phyloP scores from a whole-genome alignment of 139 green algal genomes.

The Chlorella sp. region DNA sequence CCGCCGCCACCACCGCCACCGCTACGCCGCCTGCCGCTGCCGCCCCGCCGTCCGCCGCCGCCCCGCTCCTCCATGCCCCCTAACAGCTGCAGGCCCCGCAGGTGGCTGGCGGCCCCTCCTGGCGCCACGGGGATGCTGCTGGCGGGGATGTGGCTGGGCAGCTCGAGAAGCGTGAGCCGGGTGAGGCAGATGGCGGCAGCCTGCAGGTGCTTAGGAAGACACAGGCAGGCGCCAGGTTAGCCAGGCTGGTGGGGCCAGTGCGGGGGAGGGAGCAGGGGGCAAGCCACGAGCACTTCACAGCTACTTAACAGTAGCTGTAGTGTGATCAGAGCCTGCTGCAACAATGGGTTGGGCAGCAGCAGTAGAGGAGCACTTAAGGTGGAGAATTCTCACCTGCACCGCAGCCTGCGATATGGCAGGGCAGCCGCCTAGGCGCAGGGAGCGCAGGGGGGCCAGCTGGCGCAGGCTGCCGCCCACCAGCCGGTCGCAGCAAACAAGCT shows the following conservation, averaged over 20 bases:
- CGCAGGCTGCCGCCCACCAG: background rate
- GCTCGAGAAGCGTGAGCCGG: constrained; percentile 12
- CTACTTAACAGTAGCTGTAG: background rate
- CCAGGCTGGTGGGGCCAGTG: background rate
- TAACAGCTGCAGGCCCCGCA: constrained; percentile 1
- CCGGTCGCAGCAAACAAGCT: constrained; percentile 30
- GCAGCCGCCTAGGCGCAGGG: constrained; percentile 1
- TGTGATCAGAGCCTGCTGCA: background rate
- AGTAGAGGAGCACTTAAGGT: background rate
- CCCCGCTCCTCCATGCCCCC: background rate
- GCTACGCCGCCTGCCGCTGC: no score
- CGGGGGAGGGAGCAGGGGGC: background rate
- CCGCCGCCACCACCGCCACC: no score
- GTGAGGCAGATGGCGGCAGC: constrained; percentile 7
- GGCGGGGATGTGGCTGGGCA: background rate
- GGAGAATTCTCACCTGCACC: background rate
- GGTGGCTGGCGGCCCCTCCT: background rate
- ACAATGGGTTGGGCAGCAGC: background rate
- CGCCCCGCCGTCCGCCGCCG: background rate
- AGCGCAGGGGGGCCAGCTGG: background rate
- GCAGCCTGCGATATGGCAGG: background rate
- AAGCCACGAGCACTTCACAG: background rate
- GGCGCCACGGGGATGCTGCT: constrained; percentile 5
- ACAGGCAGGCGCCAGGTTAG: no score
- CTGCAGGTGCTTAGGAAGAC: background rate